Conservation (phyloP, 257 asterid genomes). For the Thymus mandschuricus region DNA sequence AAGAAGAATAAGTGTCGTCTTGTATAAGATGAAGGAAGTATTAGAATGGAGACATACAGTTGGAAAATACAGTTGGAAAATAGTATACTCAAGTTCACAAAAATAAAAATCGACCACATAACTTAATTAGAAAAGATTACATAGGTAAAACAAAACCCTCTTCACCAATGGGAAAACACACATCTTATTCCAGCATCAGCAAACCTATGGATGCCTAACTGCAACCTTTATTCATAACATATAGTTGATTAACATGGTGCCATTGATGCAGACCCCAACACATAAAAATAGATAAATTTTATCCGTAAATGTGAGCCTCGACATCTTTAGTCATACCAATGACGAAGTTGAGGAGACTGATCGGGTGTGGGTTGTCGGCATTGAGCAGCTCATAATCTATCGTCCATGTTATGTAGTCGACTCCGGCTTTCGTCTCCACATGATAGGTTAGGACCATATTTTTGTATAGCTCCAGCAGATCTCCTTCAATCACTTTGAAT, state of each 20-base stretch:
- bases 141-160: too few species aligned
- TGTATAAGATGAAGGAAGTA: too few species aligned
- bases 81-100: too few species aligned
- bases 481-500: slow-evolving; percentile 35
- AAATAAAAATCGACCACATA: too few species aligned
- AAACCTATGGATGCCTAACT: slow-evolving; percentile 2
- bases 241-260: too few species aligned
- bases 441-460: slow-evolving; percentile 30
- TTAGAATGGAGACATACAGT: too few species aligned
- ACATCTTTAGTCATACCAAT: slow-evolving; percentile 37
- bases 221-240: too few species aligned
- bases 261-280: not conserved
- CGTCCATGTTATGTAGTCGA: slow-evolving; percentile 42
- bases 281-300: not conserved
- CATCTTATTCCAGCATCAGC: not conserved
- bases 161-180: not conserved
- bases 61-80: too few species aligned
- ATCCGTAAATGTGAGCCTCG: slow-evolving; percentile 34
- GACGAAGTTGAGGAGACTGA: slow-evolving; percentile 23
- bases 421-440: slow-evolving; percentile 35
- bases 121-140: too few species aligned
- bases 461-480: slow-evolving; percentile 33
- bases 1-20: too few species aligned
- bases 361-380: slow-evolving; percentile 31
- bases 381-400: slow-evolving; percentile 37